These are phyloP conservation scores for Hirschfeldia incana DNA, from an alignment of 345 rosid species.

Conservation along the genomic window DNA sequence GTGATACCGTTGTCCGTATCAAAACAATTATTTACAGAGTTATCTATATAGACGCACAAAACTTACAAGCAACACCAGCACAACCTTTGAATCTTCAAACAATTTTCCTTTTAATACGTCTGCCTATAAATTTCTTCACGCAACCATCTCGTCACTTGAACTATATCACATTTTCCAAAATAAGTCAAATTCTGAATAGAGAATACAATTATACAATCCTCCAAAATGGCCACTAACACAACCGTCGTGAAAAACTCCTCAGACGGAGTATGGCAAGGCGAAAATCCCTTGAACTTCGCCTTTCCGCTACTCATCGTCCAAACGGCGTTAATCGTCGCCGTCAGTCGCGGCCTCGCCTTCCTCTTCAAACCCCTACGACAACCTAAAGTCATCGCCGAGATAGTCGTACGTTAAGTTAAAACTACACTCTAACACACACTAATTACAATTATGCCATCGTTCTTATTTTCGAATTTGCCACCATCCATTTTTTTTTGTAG, in stretches of 20 bases:
- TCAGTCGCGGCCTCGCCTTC: constrained; percentile 69
- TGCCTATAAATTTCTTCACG: constrained; percentile 33
- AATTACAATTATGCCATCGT: constrained; percentile 10
- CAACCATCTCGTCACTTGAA: constrained; percentile 1
- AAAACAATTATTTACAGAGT: no score
- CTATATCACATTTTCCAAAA: constrained; percentile 14
- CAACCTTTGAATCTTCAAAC: constrained; percentile 12
- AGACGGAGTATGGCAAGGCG: constrained; percentile 91
- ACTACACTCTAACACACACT: not conserved
- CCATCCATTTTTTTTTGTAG: constrained; percentile 32
- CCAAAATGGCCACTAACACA: constrained; percentile 54
- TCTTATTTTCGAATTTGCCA: not conserved
- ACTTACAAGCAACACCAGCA: constrained; percentile 11
- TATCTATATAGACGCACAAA: no score
- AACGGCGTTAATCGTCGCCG: constrained; percentile 58
- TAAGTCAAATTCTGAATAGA: constrained; percentile 1
- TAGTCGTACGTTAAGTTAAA: constrained; percentile 53
- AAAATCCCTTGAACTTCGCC: constrained; percentile 75
- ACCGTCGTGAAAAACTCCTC: constrained; percentile 74
- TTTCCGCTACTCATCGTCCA: constrained; percentile 81
- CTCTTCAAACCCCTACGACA: constrained; percentile 90
- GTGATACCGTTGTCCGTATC: no score
- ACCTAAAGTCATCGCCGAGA: constrained; percentile 92
- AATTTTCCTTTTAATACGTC: not conserved
- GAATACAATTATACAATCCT: not conserved